Base-by-base conservation (phyloP, 208 protist genomes). In the Leishmania turanica region DNA sequence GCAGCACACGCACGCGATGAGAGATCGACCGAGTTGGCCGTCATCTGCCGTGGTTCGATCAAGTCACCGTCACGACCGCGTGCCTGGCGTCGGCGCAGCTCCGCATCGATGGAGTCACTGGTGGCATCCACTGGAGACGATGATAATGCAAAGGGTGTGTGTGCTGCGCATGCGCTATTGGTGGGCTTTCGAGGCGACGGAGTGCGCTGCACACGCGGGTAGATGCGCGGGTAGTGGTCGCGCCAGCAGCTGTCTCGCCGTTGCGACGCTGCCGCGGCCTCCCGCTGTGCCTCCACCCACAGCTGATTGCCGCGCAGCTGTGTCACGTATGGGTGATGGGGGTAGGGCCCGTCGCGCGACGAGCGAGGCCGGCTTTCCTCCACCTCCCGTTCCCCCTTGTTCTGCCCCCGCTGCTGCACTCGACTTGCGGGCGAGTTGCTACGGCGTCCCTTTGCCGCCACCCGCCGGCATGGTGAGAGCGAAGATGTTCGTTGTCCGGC, bases 251-350 rank as follows among this genome's bases (percentile, higher is more conserved):
- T 31, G 37, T 64, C 75, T 5, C 76, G 81, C 45, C 70, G 75
- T 73, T 80, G 53, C 42, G 76, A 64, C 64, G 60, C 76, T 51
- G 76, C 76, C 11, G 76, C 76, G 8, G 64, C 76, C 76, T 11
- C 62, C 49, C 53, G 17, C 49, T 71, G 76, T 31, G 64, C 76
- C 62, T 49, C 60, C 15, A 7, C 31, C 82, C 82, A 85, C 19
- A 78, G 77, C 53, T 51, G 47, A 45, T 81, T 51, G 53, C 77
- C 82, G 72, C 76, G 82, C 37, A 85, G 56, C 34, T 79, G 37
- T 6, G 60, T 31, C 19, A 76, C 64, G 73, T 81, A 85, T n/a
- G 81, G 53, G 19, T 49, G 69, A 1, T 21, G 34, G 49, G n/a
- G 24, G 15, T 6, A 27, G 13, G 45, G 37, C 71, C 42, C 51